Evolutionary conservation across 441 rosid genomes (phyloP).

Genomic region (Jatropha multifida): DNA sequence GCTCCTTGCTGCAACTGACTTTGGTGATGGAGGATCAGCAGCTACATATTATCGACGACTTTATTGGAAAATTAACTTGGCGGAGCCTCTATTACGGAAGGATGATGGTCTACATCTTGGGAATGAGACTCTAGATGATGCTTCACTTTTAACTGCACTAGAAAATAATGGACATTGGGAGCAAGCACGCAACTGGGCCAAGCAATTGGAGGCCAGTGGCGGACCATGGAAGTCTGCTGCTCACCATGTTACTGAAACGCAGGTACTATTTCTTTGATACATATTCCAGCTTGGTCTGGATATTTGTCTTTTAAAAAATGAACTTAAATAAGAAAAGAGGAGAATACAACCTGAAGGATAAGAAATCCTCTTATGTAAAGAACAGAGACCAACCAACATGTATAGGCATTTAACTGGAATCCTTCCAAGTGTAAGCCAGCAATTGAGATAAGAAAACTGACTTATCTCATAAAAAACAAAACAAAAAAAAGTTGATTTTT

Average conservation of each 20-base stretch:
- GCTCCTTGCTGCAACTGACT: conserved; percentile 91
- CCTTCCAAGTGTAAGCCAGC: background rate
- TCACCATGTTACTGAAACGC: conserved; percentile 96
- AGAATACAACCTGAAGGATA: conserved; percentile 1
- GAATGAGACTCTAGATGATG: conserved; percentile 84
- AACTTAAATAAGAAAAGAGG: background rate
- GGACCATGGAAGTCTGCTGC: conserved; percentile 85
- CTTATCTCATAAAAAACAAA: background rate
- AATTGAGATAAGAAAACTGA: background rate
- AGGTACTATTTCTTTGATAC: conserved; percentile 53
- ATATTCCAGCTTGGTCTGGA: background rate
- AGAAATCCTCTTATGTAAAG: background rate
- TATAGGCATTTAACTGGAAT: background rate
- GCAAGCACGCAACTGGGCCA: conserved; percentile 99
- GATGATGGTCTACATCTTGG: conserved; percentile 75
- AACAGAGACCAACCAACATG: background rate
- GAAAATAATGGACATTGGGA: conserved; percentile 95
- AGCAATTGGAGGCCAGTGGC: conserved; percentile 88
- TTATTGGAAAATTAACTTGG: conserved; percentile 95
- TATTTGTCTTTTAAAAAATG: background rate
- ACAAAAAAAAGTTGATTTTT: too few relatives aligned
- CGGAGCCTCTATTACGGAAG: conserved; percentile 84
- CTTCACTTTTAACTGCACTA: conserved; percentile 80
- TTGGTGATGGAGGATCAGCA: conserved; percentile 90
- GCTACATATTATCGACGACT: conserved; percentile 74